phyloP scores from a whole-genome alignment of 2,329 filamentous ascomycete species.

The Pseudogymnoascus sp. region DNA sequence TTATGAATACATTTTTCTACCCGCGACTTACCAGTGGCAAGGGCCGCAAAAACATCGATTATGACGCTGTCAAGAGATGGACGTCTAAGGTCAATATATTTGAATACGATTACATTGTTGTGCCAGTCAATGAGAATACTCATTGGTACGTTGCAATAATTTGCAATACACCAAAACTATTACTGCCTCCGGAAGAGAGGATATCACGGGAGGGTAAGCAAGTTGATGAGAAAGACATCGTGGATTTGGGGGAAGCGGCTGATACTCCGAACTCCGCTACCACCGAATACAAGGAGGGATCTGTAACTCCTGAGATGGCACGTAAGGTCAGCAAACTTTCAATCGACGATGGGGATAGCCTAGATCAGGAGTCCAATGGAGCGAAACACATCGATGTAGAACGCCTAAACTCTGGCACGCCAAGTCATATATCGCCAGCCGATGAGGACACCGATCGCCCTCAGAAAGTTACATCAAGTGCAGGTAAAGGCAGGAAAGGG shows the following conservation, averaged over 20 bases:
- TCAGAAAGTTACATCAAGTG: conserved; percentile 17
- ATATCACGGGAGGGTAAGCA: neutral
- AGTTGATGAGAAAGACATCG: neutral
- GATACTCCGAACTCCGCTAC: neutral
- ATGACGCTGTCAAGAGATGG: conserved; percentile 79
- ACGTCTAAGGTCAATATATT: conserved; percentile 81
- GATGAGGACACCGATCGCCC: conserved; percentile 6
- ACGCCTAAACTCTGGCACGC: neutral
- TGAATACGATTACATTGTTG: conserved; percentile 77
- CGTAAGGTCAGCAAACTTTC: conserved; percentile 12
- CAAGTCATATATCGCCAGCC: conserved; percentile 7
- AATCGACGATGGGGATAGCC: conserved; percentile 14
- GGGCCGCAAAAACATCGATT: conserved; percentile 62
- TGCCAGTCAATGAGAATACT: conserved; percentile 78
- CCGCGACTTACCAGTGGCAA: conserved; percentile 60
- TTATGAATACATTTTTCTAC: conserved; percentile 93
- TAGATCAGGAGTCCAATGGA: conserved; percentile 12
- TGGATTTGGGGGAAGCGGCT: neutral
- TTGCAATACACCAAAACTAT: conserved; percentile 70
- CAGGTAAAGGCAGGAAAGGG: conserved; percentile 25
- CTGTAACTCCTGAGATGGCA: conserved; percentile 13
- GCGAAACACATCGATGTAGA: neutral
- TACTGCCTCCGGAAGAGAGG: conserved; percentile 22
- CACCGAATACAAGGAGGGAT: neutral
- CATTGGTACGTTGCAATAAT: conserved; percentile 98